Evolutionary conservation across 768 basidiomycete genomes (phyloP).

Genomic region (Neoboletus magnificus): DNA sequence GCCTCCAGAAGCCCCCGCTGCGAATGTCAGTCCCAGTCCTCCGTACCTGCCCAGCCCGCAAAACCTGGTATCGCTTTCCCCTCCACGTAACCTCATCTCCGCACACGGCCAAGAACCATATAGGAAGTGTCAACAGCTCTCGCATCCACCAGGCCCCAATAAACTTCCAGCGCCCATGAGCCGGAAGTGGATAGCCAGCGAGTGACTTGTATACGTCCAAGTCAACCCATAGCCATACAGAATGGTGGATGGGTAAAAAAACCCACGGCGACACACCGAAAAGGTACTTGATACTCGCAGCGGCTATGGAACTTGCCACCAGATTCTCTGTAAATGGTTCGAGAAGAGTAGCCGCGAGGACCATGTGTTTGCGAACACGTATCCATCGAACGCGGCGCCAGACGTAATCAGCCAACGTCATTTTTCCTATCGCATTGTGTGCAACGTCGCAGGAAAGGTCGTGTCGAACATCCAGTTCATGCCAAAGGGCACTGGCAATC

Average conservation of each 20-base stretch:
- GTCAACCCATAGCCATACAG: conserved; percentile 75
- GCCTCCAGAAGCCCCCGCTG: conserved; percentile 25
- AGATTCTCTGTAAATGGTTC: conserved; percentile 94
- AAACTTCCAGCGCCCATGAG: conserved; percentile 53
- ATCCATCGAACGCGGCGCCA: conserved; percentile 94
- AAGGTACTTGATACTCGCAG: conserved; percentile 50
- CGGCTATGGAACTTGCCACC: conserved; percentile 62
- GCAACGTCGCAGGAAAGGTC: conserved; percentile 90
- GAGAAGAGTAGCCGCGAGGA: conserved; percentile 74
- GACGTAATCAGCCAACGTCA: conserved; percentile 82
- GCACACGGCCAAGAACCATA: conserved; percentile 79
- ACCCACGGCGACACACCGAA: conserved; percentile 51
- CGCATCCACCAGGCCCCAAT: conserved; percentile 74
- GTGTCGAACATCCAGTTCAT: conserved; percentile 85
- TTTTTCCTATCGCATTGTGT: conserved; percentile 82
- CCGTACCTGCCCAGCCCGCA: conserved; percentile 68
- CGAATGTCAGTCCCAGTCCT: conserved; percentile 21
- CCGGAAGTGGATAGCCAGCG: conserved; percentile 58
- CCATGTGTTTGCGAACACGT: conserved; percentile 94
- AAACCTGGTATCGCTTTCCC: conserved; percentile 71
- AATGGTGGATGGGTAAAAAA: conserved; percentile 57
- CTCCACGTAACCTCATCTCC: conserved; percentile 88
- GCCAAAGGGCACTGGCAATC: conserved; percentile 92
- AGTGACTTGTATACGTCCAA: conserved; percentile 79
- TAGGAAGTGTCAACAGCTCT: conserved; percentile 83